These are phyloP conservation scores for Musa troglodytarum DNA, from an alignment of 176 grass and related monocot genomes.

Conservation along the genomic window DNA sequence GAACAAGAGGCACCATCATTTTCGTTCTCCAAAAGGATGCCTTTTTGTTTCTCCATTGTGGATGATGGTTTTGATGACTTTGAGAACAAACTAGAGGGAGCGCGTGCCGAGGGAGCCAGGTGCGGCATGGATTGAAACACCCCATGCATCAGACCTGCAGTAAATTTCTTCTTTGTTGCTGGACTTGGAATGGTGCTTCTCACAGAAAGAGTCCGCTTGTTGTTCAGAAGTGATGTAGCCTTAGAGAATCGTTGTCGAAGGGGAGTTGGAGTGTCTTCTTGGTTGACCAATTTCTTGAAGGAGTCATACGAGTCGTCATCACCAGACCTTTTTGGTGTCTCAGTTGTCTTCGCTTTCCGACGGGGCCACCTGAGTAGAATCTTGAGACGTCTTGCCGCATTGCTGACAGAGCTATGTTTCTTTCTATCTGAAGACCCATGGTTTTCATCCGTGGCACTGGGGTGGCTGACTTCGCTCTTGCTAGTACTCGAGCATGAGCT, in stretches of 20 bases:
- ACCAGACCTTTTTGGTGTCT: conserved; percentile 31
- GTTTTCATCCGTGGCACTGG: background rate
- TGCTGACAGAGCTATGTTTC: conserved; percentile 39
- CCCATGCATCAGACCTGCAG: background rate
- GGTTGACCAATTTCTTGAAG: conserved; percentile 46
- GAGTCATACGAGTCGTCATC: conserved; percentile 42
- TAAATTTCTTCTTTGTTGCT: conserved; percentile 62
- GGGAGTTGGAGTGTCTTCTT: conserved; percentile 48
- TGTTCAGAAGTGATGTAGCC: conserved; percentile 43
- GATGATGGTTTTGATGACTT: conserved; percentile 4
- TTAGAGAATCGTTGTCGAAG: conserved; percentile 59
- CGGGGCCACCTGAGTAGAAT: conserved; percentile 77
- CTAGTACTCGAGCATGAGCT: conserved; percentile 69
- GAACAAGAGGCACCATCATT: conserved; percentile 56
- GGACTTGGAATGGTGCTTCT: conserved; percentile 50
- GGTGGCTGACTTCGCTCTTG: conserved; percentile 44
- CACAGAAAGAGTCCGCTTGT: conserved; percentile 60
- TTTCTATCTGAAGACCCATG: conserved; percentile 27
- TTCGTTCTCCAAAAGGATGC: background rate
- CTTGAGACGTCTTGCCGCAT: conserved; percentile 67
- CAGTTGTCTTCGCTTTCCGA: conserved; percentile 52
- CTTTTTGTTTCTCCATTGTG: conserved; percentile 41
- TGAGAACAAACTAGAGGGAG: too few relatives aligned
- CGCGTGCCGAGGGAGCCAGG: too few relatives aligned
- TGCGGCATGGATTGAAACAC: too few relatives aligned